Base-by-base conservation (phyloP, 768 basidiomycete genomes). In the Tricholoma bakamatsutake region DNA sequence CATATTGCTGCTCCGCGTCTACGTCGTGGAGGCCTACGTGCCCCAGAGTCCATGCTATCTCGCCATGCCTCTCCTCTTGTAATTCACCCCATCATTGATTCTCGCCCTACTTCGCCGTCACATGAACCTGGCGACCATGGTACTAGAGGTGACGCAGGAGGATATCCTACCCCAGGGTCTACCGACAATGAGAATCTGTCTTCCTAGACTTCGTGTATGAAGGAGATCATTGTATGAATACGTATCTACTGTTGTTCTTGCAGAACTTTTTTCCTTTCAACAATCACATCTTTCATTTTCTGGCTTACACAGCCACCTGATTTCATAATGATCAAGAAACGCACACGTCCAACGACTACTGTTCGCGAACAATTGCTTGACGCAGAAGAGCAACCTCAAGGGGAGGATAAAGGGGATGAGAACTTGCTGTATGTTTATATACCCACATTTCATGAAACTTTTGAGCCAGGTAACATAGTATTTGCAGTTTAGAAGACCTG, bases 401-500 rank as follows among this genome's bases (percentile, higher is more conserved):
- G 61, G 4, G 73, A 72, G 39, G 73, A 76, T 5, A 77, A 77
- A 17, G 78, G 76, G 50, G 78, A 78, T 42, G 70, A 68, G 9
- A 68, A 74, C 7, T 62, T 82, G 53, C 79, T 80, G 86, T 86
- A 71, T 58, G 81, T 75, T 12, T 18, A 43, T 51, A 39, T 35
- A 21, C 49, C 57, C 12, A 40, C 34, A 13, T 48, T 33, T 34
- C 48, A 2, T 63, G 40, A n/a, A 35, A 27, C 40, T 17, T 21
- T 53, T 34, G 28, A 18, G 56, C 54, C 50, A 49, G 53, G 33
- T 56, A 50, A 50, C 53, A 54, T 27, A 39, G 39, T 49, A 53
- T 49, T 34, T 39, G 27, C 57, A 91, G 90, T 53, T 71, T 96
- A 27, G 81, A 88, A 59, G 93, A 96, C 52, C 79, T 98, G 15